Conservation (phyloP, 2,329 filamentous ascomycete species). For the Paramyrothecium roridum region DNA sequence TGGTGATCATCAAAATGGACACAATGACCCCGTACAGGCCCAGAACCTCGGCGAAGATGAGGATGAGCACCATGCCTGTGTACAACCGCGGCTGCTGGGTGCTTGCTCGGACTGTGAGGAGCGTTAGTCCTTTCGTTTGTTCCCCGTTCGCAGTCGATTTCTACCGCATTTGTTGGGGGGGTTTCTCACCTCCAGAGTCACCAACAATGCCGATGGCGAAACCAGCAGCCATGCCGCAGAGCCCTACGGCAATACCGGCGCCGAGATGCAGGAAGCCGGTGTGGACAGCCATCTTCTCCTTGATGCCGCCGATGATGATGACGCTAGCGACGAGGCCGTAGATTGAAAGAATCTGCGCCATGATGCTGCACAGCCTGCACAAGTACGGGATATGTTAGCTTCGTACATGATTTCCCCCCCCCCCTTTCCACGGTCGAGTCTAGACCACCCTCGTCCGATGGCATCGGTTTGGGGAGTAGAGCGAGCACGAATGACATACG, state of each 20-base stretch:
- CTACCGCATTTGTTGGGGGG: background rate
- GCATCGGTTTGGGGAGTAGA: no score
- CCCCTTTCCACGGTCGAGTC: no score
- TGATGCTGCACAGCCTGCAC: slow-evolving; percentile 36
- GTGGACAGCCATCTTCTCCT: slow-evolving; percentile 38
- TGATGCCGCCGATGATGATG: slow-evolving; percentile 37
- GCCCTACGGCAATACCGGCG: slow-evolving; percentile 38
- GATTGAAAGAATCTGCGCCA: slow-evolving; percentile 46
- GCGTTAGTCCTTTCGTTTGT: background rate
- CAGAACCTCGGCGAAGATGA: slow-evolving; percentile 45
- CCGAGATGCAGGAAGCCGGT: slow-evolving; percentile 41
- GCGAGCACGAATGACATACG: slow-evolving; percentile 13
- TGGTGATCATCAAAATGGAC: slow-evolving; percentile 45
- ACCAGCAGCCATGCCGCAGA: slow-evolving; percentile 42
- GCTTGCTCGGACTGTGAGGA: slow-evolving; percentile 36
- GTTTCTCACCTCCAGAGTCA: slow-evolving; percentile 37
- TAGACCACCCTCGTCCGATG: no score
- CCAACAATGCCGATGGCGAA: slow-evolving; percentile 45
- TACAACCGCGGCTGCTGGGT: slow-evolving; percentile 45
- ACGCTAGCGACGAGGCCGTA: slow-evolving; percentile 43
- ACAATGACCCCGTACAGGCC: slow-evolving; percentile 45
- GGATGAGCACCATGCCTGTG: slow-evolving; percentile 43
- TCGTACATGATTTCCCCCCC: background rate
- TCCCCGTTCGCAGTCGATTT: background rate
- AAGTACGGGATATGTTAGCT: slow-evolving; percentile 5